Evolutionary conservation across 2,329 filamentous ascomycete genomes (phyloP), one percentile per base, ranked within the genome.

Genomic region (Colletotrichum phormii): DNA sequence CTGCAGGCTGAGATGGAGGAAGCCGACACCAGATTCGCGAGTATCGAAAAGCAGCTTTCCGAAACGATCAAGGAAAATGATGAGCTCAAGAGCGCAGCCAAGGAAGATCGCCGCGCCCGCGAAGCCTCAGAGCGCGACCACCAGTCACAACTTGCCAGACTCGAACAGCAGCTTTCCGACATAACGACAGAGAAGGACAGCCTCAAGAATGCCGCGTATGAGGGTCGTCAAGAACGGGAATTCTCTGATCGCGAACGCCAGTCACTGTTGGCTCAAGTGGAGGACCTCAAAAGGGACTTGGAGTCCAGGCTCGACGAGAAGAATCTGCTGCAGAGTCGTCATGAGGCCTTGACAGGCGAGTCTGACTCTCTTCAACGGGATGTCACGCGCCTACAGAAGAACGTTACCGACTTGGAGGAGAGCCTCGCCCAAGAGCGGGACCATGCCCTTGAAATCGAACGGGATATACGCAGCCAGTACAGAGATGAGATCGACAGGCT

Each of bases 331-430:
- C 92, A 94, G 78, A 88, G 86, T 58, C 91, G 92, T 4, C 90
- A 95, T 77, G 90, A 94, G 75, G 86, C 91, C 5, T 81, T 95
- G 31, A 89, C 89, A 0, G 86, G 85, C 46, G 92, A 95, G 80
- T 93, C 91, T 1, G 84, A 87, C 5, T 85, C 89, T n/a, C 83
- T 95, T 13, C 92, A 94, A 78, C 86, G 86, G 31, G 92, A 95
- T 58, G 82, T 94, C 4, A 80, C 86, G 37, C 84, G 81, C 57
- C 78, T 89, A 37, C 84, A 88, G 71, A 85, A 79, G 72, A 81
- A 86, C 22, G 80, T 87, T 4, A 79, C 83, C 15, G 84, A 89
- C 65, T 81, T 89, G 13, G 86, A 89, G 74, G 80, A 82, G 49
- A 86, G 81, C 18, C 80, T 90, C 3, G 82, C 86, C 37, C 84